Base-by-base conservation (phyloP, 202 grass and related monocot genomes). In the Elaeis oleifera region DNA sequence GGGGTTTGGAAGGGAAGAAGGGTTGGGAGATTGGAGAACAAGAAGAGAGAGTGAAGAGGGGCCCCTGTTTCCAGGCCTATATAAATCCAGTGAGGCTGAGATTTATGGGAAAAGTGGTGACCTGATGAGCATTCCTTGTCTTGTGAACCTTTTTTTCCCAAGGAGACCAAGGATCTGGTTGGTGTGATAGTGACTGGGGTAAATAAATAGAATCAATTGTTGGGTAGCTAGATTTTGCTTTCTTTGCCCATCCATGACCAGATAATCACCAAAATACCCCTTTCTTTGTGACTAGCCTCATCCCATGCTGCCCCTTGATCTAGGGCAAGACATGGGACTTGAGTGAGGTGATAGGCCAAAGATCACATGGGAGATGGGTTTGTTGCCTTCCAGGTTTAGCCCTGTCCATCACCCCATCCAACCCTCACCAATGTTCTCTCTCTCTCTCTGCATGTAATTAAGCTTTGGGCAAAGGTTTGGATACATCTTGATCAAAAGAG, bases 21-120 rank as follows among this genome's bases (percentile, higher is more conserved):
- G 49, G 17, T 44, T 44, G 8, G 36, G 36, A 3, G 36, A 32
- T 28, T 24, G 39, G 36, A 44, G 36, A 44, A 44, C 36, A 44
- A 60, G 23, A 53, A 2, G 28, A 25, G 14, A 11, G 16, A n/a
- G 19, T 52, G 25, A 26, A 1, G 44, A 51, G 57, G 26, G 48
- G 48, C 1, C 36, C 36, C 36, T 44, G 6, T 23, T 50, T 19
- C 5, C 21, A 28, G 48, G 16, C n/a, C 22, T 9, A 71, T 9
- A 71, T 67, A 22, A 69, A 71, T 71, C 44, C 17, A 48, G 68
- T 52, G 48, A 71, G 48, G 24, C 49, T 26, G 11, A 60, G 68
- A 53, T 49, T 27, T 57, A 52, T 53, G 56, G 68, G 16, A 53
- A 58, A 71, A 50, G 68, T 58, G 50, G 58, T 20, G 68, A 60